Conservation (phyloP, 23 red algal species). For the Gracilaria domingensis region DNA sequence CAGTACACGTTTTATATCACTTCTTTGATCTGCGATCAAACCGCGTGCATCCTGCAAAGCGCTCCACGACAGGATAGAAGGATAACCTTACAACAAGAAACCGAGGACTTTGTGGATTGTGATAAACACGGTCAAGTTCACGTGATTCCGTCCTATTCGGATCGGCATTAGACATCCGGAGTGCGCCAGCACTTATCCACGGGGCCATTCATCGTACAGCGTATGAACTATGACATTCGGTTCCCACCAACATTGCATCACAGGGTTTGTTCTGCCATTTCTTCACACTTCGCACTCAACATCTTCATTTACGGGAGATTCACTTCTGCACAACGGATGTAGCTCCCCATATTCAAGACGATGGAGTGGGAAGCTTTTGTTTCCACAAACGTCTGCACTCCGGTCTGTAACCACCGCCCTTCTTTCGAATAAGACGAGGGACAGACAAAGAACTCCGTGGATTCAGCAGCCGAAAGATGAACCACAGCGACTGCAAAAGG, state of each 20-base stretch:
- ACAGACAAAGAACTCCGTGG: neutral
- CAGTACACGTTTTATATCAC: no score
- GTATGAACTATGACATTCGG: neutral
- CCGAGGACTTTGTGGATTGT: no score
- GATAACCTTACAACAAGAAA: no score
- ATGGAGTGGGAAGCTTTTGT: neutral
- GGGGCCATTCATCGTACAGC: neutral
- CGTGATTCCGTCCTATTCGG: neutral
- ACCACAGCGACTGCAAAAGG: constrained; percentile 82
- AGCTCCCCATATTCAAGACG: neutral
- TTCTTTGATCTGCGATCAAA: no score
- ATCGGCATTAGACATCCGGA: neutral
- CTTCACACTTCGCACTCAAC: neutral
- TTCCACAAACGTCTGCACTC: neutral
- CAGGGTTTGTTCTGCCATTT: neutral
- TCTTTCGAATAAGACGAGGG: neutral
- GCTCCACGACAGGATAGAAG: no score
- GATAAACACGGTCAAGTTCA: no score
- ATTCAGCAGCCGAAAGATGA: neutral
- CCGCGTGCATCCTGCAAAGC: no score
- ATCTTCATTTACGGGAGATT: neutral
- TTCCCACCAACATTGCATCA: neutral
- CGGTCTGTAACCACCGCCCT: neutral
- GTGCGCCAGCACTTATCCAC: neutral
- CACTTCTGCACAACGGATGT: neutral